phyloP scores from a whole-genome alignment of 176 grass and related monocot species.

The Cymbopogon citratus region DNA sequence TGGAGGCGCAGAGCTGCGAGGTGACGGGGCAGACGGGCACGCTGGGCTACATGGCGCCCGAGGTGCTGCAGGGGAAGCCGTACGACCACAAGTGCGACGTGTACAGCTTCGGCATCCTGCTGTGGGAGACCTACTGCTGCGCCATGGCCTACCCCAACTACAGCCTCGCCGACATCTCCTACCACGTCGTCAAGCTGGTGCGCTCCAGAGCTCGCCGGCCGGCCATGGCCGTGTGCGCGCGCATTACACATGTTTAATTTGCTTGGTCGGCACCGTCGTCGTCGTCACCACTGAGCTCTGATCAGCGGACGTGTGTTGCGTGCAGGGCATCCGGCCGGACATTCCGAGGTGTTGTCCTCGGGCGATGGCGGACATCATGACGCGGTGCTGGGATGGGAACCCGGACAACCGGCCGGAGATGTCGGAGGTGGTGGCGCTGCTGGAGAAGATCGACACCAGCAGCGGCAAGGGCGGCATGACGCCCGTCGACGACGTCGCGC shows the following conservation, averaged over 20 bases:
- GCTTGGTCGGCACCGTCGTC: no score
- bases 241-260: no score
- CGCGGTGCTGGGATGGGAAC: constrained; percentile 66
- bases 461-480: constrained; percentile 61
- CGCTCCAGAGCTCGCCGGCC: no score
- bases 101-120: constrained; percentile 78
- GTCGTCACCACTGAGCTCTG: background rate
- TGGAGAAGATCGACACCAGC: constrained; percentile 56
- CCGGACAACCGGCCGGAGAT: constrained; percentile 79
- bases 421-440: constrained; percentile 65
- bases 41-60: constrained; percentile 79
- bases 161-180: constrained; percentile 63
- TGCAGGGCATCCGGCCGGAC: constrained; percentile 68
- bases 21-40: constrained; percentile 92
- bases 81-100: constrained; percentile 91
- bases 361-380: constrained; percentile 63
- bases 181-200: constrained; percentile 75
- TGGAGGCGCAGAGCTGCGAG: constrained; percentile 55
- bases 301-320: no score
- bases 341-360: constrained; percentile 68
- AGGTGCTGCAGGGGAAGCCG: constrained; percentile 76
- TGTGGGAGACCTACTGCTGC: constrained; percentile 96
- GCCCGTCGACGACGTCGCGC: constrained; percentile 12
- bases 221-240: no score
- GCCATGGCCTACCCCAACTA: constrained; percentile 72